Percentiles rank a stretch among this genome's conserved stretches.
Conservation (phyloP, 139 green algal genomes). For the Closterium sp. region DNA sequence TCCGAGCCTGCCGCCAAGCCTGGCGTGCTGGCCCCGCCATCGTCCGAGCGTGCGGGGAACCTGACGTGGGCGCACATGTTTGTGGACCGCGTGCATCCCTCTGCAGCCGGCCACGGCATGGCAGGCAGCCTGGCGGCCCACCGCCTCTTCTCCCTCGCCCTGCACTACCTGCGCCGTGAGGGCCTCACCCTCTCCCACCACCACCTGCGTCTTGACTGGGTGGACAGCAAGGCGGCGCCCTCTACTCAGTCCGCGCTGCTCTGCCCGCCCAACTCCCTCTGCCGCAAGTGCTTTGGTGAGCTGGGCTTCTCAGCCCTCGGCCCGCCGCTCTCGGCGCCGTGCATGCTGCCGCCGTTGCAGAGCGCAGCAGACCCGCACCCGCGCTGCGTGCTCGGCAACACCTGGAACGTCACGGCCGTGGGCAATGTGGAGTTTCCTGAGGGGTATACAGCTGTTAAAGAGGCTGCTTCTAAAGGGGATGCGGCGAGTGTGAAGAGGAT, state of each 20-base stretch:
- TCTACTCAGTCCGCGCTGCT: not conserved
- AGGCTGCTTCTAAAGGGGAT: not conserved
- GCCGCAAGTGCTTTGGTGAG: not conserved
- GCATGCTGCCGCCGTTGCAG: not conserved
- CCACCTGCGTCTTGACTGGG: not conserved
- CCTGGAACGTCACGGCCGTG: not conserved
- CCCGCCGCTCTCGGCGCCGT: not conserved
- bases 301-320: not conserved
- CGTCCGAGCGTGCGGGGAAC: not conserved
- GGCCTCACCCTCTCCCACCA: not conserved
- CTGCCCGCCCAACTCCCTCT: not conserved
- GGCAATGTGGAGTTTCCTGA: not conserved
- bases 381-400: not conserved
- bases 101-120: not conserved
- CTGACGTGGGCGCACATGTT: not conserved
- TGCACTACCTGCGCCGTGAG: not conserved
- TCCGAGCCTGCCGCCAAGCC: not conserved
- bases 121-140: not conserved
- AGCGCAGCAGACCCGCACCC: not conserved
- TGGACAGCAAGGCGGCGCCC: not conserved
- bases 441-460: not conserved
- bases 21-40: not conserved
- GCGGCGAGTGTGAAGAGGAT: not conserved
- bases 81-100: not conserved
- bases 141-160: not conserved